Conservation (phyloP, 2,329 filamentous ascomycete genomes). For the Ceratocystis alfenasii region DNA sequence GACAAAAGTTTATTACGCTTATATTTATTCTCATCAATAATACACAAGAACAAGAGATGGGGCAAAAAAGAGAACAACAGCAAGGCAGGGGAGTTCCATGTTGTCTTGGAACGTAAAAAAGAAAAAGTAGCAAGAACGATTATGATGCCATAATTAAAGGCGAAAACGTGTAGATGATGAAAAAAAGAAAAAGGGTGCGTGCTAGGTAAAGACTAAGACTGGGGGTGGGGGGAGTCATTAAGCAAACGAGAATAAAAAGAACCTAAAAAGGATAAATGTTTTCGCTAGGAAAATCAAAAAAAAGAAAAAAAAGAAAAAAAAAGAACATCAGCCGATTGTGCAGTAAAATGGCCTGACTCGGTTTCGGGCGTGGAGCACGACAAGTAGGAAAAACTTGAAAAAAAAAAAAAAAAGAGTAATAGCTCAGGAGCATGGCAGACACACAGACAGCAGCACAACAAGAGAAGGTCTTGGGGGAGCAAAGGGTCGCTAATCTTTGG, state of each 20-base stretch:
- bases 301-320: conserved; percentile 9
- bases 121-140: not conserved
- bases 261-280: conserved; percentile 12
- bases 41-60: not conserved
- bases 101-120: not conserved
- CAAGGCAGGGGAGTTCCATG: not conserved
- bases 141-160: conserved; percentile 5
- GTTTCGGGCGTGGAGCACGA: not conserved
- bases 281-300: not conserved
- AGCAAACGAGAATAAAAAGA: conserved; percentile 12
- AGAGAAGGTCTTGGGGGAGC: not conserved
- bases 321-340: not conserved
- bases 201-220: no score
- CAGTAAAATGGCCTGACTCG: not conserved
- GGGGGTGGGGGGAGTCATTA: not conserved
- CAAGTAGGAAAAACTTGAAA: not conserved
- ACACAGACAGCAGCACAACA: not conserved
- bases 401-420: not conserved
- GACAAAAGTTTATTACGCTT: no score
- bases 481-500: no score
- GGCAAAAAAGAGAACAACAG: not conserved
- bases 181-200: not conserved
- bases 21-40: no score
- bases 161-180: not conserved
- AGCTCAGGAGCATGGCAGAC: not conserved